phyloP scores from a whole-genome alignment of 2,329 filamentous ascomycete genomes.

The Ceratocystis variospora region DNA sequence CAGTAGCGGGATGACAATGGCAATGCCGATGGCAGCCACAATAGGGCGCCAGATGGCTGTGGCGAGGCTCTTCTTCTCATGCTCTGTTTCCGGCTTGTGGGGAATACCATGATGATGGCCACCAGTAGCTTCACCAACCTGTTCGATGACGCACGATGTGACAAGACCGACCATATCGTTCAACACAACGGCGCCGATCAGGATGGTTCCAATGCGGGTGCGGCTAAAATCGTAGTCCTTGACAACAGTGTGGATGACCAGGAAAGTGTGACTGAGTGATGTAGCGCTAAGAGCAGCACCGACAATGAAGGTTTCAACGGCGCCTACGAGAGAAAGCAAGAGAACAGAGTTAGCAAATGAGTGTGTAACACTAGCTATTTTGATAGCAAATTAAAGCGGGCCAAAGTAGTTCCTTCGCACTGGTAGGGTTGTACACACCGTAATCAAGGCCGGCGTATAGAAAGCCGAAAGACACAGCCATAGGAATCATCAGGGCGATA shows the following conservation, averaged over 20 bases:
- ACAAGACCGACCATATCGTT: conserved; percentile 35
- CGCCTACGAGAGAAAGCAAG: conserved; percentile 16
- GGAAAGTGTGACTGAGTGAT: conserved; percentile 27
- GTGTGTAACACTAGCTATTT: not conserved
- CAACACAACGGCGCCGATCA: conserved; percentile 34
- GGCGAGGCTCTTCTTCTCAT: conserved; percentile 22
- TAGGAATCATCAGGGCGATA: conserved; percentile 34
- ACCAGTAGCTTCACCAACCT: conserved; percentile 21
- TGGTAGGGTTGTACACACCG: conserved; percentile 16
- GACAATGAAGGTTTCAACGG: conserved; percentile 22
- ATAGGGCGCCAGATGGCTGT: conserved; percentile 29
- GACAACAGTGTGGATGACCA: conserved; percentile 25
- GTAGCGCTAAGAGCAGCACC: conserved; percentile 27
- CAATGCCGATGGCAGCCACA: conserved; percentile 28
- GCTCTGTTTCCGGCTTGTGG: conserved; percentile 4
- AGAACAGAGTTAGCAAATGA: not conserved
- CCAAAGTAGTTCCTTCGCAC: not conserved
- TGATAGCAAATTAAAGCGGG: not conserved
- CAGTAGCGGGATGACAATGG: conserved; percentile 26
- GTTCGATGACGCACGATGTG: conserved; percentile 26
- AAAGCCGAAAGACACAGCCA: conserved; percentile 32
- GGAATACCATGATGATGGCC: conserved; percentile 20
- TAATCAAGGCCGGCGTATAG: conserved; percentile 33
- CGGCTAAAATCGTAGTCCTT: conserved; percentile 30
- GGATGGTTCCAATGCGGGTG: conserved; percentile 31